These are phyloP conservation scores for Aspergillus affinis DNA, from an alignment of 495 filamentous ascomycete species.

Conservation along the genomic window DNA sequence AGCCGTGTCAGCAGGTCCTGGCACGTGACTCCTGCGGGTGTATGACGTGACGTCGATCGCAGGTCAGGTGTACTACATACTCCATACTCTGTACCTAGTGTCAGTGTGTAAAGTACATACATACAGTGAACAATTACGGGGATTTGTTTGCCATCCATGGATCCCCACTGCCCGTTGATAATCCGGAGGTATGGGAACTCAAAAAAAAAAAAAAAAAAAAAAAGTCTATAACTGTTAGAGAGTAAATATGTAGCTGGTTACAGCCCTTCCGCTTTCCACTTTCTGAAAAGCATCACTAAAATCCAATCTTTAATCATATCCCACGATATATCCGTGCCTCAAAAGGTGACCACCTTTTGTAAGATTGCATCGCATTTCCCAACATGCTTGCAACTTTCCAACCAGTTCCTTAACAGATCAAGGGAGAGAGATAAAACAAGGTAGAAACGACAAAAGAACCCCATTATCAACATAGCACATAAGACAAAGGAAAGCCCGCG, in stretches of 20 bases:
- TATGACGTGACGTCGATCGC: neutral
- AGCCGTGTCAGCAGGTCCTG: neutral
- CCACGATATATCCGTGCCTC: slow-evolving; percentile 7
- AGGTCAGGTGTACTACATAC: neutral
- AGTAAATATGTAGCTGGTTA: neutral
- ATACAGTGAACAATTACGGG: no score
- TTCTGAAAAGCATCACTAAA: neutral
- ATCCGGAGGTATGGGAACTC: neutral
- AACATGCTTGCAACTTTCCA: slow-evolving; percentile 18
- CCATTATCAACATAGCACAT: slow-evolving; percentile 32
- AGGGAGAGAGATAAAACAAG: slow-evolving; percentile 2
- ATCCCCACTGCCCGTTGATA: no score
- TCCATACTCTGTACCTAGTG: no score
- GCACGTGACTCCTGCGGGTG: neutral
- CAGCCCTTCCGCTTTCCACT: no score
- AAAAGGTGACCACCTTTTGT: slow-evolving; percentile 15
- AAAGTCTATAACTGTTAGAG: neutral
- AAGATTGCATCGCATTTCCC: slow-evolving; percentile 17
- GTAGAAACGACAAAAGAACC: slow-evolving; percentile 17
- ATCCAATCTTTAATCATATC: slow-evolving; percentile 8
- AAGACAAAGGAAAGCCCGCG: slow-evolving; percentile 15
- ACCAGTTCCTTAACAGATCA: slow-evolving; percentile 10
- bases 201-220: neutral
- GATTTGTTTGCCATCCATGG: no score
- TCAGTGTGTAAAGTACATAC: no score